These are phyloP conservation scores for Phalaenopsis hybrid DNA, from an alignment of 116 monocot genomes.

Conservation along the genomic window DNA sequence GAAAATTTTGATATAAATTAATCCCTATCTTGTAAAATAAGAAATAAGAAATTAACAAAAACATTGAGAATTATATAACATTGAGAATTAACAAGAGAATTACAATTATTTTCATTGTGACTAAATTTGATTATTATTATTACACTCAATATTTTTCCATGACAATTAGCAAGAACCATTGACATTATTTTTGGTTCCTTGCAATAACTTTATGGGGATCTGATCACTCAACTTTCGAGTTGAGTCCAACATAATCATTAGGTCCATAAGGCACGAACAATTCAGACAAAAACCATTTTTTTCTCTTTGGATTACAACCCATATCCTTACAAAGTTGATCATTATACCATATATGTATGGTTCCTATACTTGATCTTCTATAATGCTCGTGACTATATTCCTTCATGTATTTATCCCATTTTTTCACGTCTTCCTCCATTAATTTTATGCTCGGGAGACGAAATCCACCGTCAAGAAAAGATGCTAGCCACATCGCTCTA, in stretches of 20 bases:
- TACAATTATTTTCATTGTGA: no score
- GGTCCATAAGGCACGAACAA: constrained; percentile 64
- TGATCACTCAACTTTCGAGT: no score
- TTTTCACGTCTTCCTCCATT: constrained; percentile 47
- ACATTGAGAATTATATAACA: no score
- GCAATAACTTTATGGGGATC: no score
- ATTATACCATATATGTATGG: constrained; percentile 57
- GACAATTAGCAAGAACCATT: no score
- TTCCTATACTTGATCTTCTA: constrained; percentile 30
- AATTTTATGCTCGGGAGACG: constrained; percentile 40
- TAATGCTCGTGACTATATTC: constrained; percentile 21
- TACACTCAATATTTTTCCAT: no score
- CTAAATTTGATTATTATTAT: no score
- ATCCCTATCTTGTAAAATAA: no score
- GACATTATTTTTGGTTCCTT: no score
- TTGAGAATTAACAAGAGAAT: no score
- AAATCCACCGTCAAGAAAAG: constrained; percentile 55
- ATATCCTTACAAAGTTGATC: constrained; percentile 72
- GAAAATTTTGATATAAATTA: no score
- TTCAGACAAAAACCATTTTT: constrained; percentile 53
- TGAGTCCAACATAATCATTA: constrained; percentile 31
- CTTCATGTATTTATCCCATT: constrained; percentile 59
- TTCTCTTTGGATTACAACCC: constrained; percentile 58
- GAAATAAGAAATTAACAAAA: no score
- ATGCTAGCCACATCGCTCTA: constrained; percentile 51